Percentiles rank a stretch among this genome's conserved stretches.
phyloP scores from a whole-genome alignment of 2,329 filamentous ascomycete species.

The Ascosphaera apis region DNA sequence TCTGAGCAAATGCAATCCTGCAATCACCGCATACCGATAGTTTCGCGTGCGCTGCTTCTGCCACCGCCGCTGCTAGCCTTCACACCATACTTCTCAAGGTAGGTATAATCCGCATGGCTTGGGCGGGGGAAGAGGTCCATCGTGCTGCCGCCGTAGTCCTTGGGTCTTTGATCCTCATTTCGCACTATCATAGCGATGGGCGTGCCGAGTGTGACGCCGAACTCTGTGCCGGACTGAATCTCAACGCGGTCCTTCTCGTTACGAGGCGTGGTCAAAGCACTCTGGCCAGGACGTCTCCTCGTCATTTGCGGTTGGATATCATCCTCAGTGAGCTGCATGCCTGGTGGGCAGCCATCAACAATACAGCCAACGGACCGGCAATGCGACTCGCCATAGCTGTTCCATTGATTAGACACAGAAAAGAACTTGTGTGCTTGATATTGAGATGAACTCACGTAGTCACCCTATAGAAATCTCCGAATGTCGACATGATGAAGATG shows the following conservation, averaged over 20 bases:
- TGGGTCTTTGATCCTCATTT: conserved; percentile 81
- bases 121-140: conserved; percentile 85
- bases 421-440: conserved; percentile 44
- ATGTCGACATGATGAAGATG: conserved; percentile 47
- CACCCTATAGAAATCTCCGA: conserved; percentile 53
- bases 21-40: conserved; percentile 38
- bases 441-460: conserved; percentile 39
- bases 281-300: conserved; percentile 71
- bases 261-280: conserved; percentile 69
- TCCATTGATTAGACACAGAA: conserved; percentile 7
- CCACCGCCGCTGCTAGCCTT: conserved; percentile 82
- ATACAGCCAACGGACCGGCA: conserved; percentile 87
- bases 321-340: conserved; percentile 59
- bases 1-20: neutral
- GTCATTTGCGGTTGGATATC: conserved; percentile 94
- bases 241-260: conserved; percentile 80
- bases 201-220: conserved; percentile 70
- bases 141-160: conserved; percentile 73
- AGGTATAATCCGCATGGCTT: conserved; percentile 89
- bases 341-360: conserved; percentile 76
- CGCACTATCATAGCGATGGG: conserved; percentile 70
- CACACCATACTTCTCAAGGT: conserved; percentile 89
- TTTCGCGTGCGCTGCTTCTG: conserved; percentile 78
- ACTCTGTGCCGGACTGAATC: conserved; percentile 83
- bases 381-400: conserved; percentile 63